phyloP scores from a whole-genome alignment of 768 basidiomycete genomes.

The Fomitopsis serialis region DNA sequence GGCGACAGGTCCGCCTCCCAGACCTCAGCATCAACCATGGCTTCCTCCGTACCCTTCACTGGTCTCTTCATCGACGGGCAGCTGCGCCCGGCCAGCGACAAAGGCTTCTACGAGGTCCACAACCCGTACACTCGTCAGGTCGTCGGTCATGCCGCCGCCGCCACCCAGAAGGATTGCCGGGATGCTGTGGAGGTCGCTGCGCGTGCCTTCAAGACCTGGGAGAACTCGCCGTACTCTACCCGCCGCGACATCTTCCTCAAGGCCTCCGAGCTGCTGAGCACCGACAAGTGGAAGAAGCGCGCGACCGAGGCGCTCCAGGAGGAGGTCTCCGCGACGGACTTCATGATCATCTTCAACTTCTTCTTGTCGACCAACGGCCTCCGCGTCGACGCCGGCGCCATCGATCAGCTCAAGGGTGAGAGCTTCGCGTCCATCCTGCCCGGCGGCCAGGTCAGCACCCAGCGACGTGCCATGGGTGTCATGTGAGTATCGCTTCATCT shows the following conservation, averaged over 20 bases:
- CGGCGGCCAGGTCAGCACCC: constrained; percentile 39
- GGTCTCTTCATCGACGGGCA: constrained; percentile 39
- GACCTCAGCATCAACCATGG: not conserved
- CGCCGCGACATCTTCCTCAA: constrained; percentile 42
- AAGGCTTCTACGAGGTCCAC: constrained; percentile 39
- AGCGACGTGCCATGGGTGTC: constrained; percentile 46
- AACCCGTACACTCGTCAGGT: constrained; percentile 38
- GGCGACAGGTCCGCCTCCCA: not conserved
- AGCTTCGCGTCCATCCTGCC: constrained; percentile 37
- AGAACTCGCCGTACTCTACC: constrained; percentile 27
- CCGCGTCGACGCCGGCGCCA: constrained; percentile 28
- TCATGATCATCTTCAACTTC: constrained; percentile 22
- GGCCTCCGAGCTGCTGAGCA: constrained; percentile 40
- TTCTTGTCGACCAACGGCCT: constrained; percentile 20
- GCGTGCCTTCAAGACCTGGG: constrained; percentile 45
- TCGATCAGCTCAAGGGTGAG: constrained; percentile 37
- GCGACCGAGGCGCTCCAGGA: constrained; percentile 27
- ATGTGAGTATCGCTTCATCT: constrained; percentile 30
- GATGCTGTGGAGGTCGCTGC: constrained; percentile 40
- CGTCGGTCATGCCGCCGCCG: constrained; percentile 42
- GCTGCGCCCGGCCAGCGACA: constrained; percentile 27
- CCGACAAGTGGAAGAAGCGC: constrained; percentile 35
- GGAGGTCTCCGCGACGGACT: constrained; percentile 34
- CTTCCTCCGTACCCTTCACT: constrained; percentile 8
- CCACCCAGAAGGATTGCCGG: constrained; percentile 24